Conservation (phyloP, 164 flowering plant species). For the Vitis amurensis region DNA sequence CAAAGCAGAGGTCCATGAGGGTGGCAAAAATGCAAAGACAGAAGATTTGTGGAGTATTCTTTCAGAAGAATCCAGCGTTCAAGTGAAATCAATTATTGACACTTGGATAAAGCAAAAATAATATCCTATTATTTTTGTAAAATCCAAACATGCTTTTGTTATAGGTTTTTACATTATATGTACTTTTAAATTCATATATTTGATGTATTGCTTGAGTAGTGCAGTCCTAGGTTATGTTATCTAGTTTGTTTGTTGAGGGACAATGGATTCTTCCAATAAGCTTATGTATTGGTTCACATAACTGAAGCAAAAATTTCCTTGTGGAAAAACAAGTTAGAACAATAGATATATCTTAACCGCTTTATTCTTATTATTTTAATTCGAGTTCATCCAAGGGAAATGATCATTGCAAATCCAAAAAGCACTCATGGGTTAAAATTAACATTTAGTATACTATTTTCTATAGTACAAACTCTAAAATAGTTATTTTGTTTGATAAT, state of each 20-base stretch:
- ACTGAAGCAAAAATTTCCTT: constrained; percentile 20
- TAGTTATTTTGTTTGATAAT: too few species aligned
- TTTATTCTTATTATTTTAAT: constrained; percentile 5
- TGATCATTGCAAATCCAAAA: constrained; percentile 1
- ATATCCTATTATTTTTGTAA: constrained; percentile 31
- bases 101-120: constrained; percentile 41
- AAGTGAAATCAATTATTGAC: constrained; percentile 29
- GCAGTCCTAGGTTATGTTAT: constrained; percentile 29
- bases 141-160: background rate
- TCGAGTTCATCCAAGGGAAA: constrained; percentile 1
- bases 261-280: constrained; percentile 33
- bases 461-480: constrained; percentile 18
- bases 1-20: constrained; percentile 29
- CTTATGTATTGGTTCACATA: constrained; percentile 21
- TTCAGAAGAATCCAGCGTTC: constrained; percentile 29
- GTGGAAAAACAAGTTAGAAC: constrained; percentile 16
- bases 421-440: constrained; percentile 27
- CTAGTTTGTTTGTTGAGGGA: constrained; percentile 25
- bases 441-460: constrained; percentile 32
- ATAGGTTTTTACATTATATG: background rate
- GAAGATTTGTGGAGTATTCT: constrained; percentile 36
- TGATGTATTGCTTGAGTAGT: constrained; percentile 2
- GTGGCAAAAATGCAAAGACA: constrained; percentile 32
- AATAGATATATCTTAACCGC: constrained; percentile 22
- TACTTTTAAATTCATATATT: background rate